These are phyloP conservation scores for Phialocephala sp. DNA, from an alignment of 2,329 filamentous ascomycete species.

Conservation along the genomic window DNA sequence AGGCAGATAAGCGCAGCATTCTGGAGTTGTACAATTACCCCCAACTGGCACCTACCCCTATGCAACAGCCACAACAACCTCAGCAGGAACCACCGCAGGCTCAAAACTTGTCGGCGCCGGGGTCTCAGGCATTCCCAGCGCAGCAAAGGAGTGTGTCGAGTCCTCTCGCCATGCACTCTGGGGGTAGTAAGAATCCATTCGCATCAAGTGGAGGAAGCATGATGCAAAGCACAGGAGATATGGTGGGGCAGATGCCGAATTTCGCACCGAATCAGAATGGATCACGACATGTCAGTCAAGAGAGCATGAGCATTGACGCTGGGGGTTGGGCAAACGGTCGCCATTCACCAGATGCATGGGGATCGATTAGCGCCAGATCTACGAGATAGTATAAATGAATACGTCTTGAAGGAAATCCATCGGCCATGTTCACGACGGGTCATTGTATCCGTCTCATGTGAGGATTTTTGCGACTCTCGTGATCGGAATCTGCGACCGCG, in stretches of 20 bases:
- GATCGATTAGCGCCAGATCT: slow-evolving; percentile 58
- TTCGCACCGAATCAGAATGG: slow-evolving; percentile 33
- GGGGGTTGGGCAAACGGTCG: slow-evolving; percentile 68
- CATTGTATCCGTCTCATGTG: not conserved
- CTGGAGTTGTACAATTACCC: slow-evolving; percentile 71
- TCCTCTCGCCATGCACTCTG: slow-evolving; percentile 25
- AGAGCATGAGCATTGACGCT: slow-evolving; percentile 62
- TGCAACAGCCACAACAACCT: slow-evolving; percentile 28
- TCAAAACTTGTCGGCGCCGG: slow-evolving; percentile 11
- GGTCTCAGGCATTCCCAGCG: slow-evolving; percentile 12
- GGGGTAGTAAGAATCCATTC: slow-evolving; percentile 44
- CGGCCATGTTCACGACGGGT: not conserved
- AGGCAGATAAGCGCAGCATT: slow-evolving; percentile 75
- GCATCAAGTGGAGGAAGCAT: slow-evolving; percentile 30
- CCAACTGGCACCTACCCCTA: slow-evolving; percentile 40
- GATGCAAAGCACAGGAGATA: slow-evolving; percentile 38
- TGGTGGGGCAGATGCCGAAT: slow-evolving; percentile 32
- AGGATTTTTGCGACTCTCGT: not conserved
- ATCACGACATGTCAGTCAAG: slow-evolving; percentile 63
- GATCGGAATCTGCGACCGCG: not conserved
- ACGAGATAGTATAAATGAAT: slow-evolving; percentile 33
- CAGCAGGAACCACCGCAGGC: slow-evolving; percentile 25
- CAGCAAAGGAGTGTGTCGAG: slow-evolving; percentile 30
- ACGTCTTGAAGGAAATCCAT: not conserved
- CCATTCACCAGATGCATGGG: slow-evolving; percentile 82